phyloP scores from a whole-genome alignment of 2,329 filamentous ascomycete genomes.

The Cercospora sesami region DNA sequence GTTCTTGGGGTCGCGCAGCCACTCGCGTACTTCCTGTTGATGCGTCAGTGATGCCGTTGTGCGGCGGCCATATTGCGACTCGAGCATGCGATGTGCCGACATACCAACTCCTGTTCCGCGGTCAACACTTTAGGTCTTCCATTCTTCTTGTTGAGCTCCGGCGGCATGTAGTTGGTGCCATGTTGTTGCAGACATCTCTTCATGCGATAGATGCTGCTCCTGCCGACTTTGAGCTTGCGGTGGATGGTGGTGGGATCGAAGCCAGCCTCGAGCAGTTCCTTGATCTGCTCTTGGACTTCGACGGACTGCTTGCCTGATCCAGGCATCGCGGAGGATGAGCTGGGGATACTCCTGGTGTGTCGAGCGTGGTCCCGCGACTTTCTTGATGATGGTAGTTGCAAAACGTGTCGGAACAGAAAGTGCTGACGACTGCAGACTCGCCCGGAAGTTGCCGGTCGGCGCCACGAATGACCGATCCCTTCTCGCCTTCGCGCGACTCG shows the following conservation, averaged over 20 bases:
- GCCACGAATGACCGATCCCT: not conserved
- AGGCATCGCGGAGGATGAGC: slow-evolving; percentile 28
- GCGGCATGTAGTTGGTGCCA: slow-evolving; percentile 38
- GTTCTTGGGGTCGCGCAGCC: slow-evolving; percentile 37
- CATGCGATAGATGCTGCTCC: slow-evolving; percentile 40
- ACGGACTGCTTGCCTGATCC: slow-evolving; percentile 36
- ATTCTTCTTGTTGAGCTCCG: slow-evolving; percentile 40
- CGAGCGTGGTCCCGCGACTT: slow-evolving; percentile 5
- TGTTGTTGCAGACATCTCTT: slow-evolving; percentile 38
- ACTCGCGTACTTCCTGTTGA: slow-evolving; percentile 35
- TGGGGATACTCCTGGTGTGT: slow-evolving; percentile 15
- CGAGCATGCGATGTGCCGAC: slow-evolving; percentile 5
- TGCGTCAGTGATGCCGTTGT: not conserved
- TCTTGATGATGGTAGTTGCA: slow-evolving; percentile 3
- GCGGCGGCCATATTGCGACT: not conserved
- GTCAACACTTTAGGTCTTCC: slow-evolving; percentile 38
- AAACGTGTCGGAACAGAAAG: slow-evolving; percentile 13
- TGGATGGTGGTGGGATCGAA: slow-evolving; percentile 40
- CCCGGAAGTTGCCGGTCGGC: slow-evolving; percentile 1
- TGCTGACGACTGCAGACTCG: not conserved
- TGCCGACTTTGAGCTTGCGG: slow-evolving; percentile 36
- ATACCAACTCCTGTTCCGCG: slow-evolving; percentile 37
- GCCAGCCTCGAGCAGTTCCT: slow-evolving; percentile 38
- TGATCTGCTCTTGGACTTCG: slow-evolving; percentile 37
- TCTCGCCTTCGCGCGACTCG: not conserved